Evolutionary conservation across 2,329 filamentous ascomycete species (phyloP), one percentile per base, ranked within the genome.

Genomic region (Aspergillus sp.): DNA sequence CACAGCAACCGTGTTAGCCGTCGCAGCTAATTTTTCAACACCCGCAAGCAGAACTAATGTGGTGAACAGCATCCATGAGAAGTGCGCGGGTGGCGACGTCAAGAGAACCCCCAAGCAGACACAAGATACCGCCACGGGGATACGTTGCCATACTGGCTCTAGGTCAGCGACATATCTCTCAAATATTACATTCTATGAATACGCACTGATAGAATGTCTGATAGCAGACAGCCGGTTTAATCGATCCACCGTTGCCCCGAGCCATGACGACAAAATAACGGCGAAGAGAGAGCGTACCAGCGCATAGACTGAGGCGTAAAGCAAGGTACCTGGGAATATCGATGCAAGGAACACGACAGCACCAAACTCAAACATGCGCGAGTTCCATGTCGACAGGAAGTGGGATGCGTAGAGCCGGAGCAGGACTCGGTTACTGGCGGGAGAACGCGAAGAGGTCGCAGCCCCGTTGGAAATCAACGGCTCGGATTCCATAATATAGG

Each of bases 241-340:
- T 0, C 61, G 71, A 68, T 91, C 89, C 39, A 91, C 83, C 40
- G 78, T 79, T 1, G 68, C 66, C 1, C 89, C 89, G 6, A 91
- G 70, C 46, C 76, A 76, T 12, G 84, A 82, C 0, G 86, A 82
- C 6, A 90, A 74, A 0, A 85, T 27, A 4, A 88, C 81, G 0
- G 86, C 86, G 0, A 84, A 77, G 0, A 79, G 73, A 6, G 83
- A 80, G 21, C 89, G 82, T 5, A 81, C 76, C 6, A 91, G 73
- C 0, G 88, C 88, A 66, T 91, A 91, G n/a, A 87, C 74, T 0
- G 88, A 90, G 56, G 87, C 80, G 37, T 85, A 87, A 21, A 89
- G 77, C 21, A 91, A 75, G 0, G 87, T 90, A 0, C 78, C 73
- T 0, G 82, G 82, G 63, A 79, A 87, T 46, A 84, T 79, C 1